These are phyloP conservation scores for Corynespora cassiicola DNA, from an alignment of 2,329 filamentous ascomycete genomes.

Conservation along the genomic window DNA sequence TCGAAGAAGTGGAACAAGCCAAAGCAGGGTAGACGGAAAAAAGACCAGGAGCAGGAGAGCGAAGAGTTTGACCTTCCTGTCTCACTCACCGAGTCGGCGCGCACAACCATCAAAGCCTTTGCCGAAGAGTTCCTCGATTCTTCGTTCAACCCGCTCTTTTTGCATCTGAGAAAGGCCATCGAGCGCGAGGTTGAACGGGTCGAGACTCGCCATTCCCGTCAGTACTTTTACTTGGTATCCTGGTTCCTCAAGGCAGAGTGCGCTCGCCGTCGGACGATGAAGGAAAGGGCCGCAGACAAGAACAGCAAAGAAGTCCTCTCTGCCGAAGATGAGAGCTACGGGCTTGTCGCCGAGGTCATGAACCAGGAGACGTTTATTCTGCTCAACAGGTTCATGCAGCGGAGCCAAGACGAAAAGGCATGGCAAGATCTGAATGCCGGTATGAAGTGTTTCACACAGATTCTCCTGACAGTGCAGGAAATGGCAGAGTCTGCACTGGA, in stretches of 20 bases:
- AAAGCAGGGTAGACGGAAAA: constrained; percentile 55
- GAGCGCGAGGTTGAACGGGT: constrained; percentile 88
- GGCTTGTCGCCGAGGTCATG: constrained; percentile 84
- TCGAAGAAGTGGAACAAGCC: constrained; percentile 91
- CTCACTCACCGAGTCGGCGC: constrained; percentile 74
- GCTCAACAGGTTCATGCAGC: constrained; percentile 82
- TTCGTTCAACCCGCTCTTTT: constrained; percentile 88
- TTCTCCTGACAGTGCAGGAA: constrained; percentile 88
- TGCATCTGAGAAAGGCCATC: constrained; percentile 84
- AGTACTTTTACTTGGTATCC: constrained; percentile 90
- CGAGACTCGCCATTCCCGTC: constrained; percentile 75
- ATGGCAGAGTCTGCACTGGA: constrained; percentile 86
- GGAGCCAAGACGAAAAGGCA: constrained; percentile 78
- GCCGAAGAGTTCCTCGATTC: constrained; percentile 94
- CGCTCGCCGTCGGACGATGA: constrained; percentile 64
- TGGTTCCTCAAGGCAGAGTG: constrained; percentile 94
- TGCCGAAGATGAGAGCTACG: constrained; percentile 74
- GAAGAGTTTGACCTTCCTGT: constrained; percentile 77
- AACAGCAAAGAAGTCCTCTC: constrained; percentile 48
- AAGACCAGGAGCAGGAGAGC: constrained; percentile 43
- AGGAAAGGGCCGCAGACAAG: constrained; percentile 61
- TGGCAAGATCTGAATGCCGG: constrained; percentile 87
- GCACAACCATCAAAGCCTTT: constrained; percentile 78
- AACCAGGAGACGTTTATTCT: constrained; percentile 96
- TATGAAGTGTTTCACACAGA: constrained; percentile 95